phyloP scores from a whole-genome alignment of 805 yeast genomes.

The Suhomyces sp. region DNA sequence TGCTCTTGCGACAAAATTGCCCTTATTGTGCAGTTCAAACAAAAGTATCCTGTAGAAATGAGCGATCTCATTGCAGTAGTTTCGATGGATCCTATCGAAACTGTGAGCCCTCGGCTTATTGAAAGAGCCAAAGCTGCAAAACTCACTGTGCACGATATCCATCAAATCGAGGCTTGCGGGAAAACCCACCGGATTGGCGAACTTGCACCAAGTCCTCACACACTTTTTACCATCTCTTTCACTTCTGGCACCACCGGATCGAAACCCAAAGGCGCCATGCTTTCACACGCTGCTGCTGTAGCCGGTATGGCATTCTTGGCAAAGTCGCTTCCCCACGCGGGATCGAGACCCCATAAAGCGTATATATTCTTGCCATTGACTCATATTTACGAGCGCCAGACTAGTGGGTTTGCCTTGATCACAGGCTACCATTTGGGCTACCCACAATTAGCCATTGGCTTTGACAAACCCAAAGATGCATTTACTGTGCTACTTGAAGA shows the following conservation, averaged over 20 bases:
- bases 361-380: constrained; percentile 52
- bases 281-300: constrained; percentile 49
- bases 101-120: constrained; percentile 7
- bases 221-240: constrained; percentile 58
- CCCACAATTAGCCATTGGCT: constrained; percentile 29
- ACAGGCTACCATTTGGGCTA: constrained; percentile 54
- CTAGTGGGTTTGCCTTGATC: constrained; percentile 41
- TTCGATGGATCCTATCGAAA: constrained; percentile 25
- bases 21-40: constrained; percentile 13
- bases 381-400: constrained; percentile 54
- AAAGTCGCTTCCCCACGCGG: neutral
- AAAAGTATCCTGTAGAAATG: constrained; percentile 12
- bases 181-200: constrained; percentile 25
- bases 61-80: constrained; percentile 19
- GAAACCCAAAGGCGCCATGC: constrained; percentile 64
- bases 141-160: constrained; percentile 30
- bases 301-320: constrained; percentile 37
- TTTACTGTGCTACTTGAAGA: constrained; percentile 26
- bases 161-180: constrained; percentile 32
- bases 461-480: constrained; percentile 15
- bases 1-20: constrained; percentile 17
- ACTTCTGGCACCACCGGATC: constrained; percentile 76
- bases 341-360: constrained; percentile 6
- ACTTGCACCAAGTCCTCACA: constrained; percentile 49
- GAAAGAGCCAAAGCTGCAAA: constrained; percentile 22